Evolutionary conservation across 2,329 filamentous ascomycete genomes (phyloP).

Genomic region (Sarocladiaceae sp.): DNA sequence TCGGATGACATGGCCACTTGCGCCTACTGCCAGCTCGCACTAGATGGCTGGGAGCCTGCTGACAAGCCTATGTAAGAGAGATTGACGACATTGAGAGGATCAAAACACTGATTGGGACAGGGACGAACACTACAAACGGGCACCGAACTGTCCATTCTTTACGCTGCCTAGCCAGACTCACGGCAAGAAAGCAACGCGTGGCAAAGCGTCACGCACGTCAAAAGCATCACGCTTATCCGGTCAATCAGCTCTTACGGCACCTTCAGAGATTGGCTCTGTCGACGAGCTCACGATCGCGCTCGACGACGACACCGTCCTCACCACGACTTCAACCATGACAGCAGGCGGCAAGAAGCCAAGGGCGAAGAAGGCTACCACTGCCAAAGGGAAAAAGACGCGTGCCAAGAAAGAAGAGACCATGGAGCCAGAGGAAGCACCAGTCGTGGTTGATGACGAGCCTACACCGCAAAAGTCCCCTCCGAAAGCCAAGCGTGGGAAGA

Average conservation of each 20-base stretch:
- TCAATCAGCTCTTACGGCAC: slow-evolving; percentile 47
- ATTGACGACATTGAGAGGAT: not conserved
- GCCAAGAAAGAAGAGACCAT: slow-evolving; percentile 47
- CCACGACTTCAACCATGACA: slow-evolving; percentile 52
- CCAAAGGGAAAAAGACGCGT: slow-evolving; percentile 33
- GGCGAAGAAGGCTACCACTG: slow-evolving; percentile 47
- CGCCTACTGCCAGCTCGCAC: slow-evolving; percentile 78
- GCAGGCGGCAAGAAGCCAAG: slow-evolving; percentile 52
- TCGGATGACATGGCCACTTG: slow-evolving; percentile 88
- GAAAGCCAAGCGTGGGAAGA: slow-evolving; percentile 48
- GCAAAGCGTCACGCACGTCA: slow-evolving; percentile 52
- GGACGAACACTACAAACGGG: slow-evolving; percentile 78
- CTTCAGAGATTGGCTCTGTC: slow-evolving; percentile 43
- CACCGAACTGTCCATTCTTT: slow-evolving; percentile 79
- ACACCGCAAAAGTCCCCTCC: slow-evolving; percentile 26
- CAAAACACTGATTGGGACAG: slow-evolving; percentile 35
- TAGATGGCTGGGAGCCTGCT: slow-evolving; percentile 91
- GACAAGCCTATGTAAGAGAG: slow-evolving; percentile 74
- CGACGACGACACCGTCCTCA: slow-evolving; percentile 53
- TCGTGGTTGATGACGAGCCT: slow-evolving; percentile 24
- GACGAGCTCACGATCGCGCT: slow-evolving; percentile 34
- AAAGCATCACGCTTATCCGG: slow-evolving; percentile 62
- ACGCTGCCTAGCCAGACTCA: slow-evolving; percentile 53
- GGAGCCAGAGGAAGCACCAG: slow-evolving; percentile 27
- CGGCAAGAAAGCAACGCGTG: slow-evolving; percentile 48